These are phyloP conservation scores for Sordaria brevicollis DNA, from an alignment of 495 filamentous ascomycete species.

Conservation along the genomic window DNA sequence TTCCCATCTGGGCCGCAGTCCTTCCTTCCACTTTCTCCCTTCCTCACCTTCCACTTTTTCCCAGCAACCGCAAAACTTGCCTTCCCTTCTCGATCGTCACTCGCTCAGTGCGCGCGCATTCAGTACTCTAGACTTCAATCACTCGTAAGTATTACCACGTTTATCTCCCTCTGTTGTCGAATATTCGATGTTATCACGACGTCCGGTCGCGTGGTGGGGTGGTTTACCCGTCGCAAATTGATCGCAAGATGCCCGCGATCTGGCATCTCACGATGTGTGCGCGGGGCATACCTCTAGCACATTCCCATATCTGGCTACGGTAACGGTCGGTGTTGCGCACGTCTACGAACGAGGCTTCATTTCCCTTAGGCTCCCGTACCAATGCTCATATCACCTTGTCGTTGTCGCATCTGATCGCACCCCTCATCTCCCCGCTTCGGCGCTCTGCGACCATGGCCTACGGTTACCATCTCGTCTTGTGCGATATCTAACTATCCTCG, in stretches of 20 bases:
- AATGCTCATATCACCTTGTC: background rate
- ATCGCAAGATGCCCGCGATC: background rate
- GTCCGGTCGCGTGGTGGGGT: background rate
- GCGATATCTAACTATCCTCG: background rate
- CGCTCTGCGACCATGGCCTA: background rate
- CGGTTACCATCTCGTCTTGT: background rate
- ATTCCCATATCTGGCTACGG: background rate
- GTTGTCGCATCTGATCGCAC: background rate
- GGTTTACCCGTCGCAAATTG: background rate
- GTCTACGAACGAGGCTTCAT: background rate
- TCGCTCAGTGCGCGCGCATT: background rate
- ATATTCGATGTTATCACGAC: background rate
- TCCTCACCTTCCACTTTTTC: background rate
- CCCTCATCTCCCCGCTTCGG: background rate
- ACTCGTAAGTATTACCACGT: background rate
- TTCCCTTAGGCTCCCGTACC: background rate
- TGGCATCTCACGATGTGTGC: background rate
- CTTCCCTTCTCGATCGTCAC: background rate
- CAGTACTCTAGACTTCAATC: background rate
- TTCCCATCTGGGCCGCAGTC: background rate
- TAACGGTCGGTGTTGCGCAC: background rate
- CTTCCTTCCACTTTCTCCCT: background rate
- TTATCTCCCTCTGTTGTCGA: background rate
- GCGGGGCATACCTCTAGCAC: background rate
- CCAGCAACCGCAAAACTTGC: background rate